Base-by-base conservation (phyloP, 1,284 basidiomycete genomes). In the Leccinum subrobustum region DNA sequence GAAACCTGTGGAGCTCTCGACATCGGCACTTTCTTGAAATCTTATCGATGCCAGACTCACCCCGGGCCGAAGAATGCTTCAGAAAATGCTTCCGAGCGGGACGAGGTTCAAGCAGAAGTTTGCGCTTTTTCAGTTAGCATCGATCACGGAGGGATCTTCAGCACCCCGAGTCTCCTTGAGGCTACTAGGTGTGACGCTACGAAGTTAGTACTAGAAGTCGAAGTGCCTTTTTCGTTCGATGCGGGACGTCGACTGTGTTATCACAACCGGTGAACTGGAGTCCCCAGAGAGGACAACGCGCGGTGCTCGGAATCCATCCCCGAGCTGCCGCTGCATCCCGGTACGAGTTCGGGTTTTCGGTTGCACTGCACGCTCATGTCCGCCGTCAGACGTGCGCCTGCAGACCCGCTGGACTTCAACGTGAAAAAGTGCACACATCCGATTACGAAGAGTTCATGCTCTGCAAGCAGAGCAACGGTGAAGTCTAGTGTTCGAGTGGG, bases 231-330 rank as follows among this genome's bases (percentile, higher is more conserved):
- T 31, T 31, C 29, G 29, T 31, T 31, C 29, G 29, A 93, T 93
- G 6, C 83, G 95, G 60, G 96, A 99, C 64, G 94, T n/a, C 47
- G 96, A 99, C 77, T 98, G 95, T 72, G 97, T 99, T n/a, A 86
- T 99, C 66, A 99, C 97, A 7, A 98, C 97, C 0, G 95, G 95
- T 50, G 97, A 99, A 76, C 83, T 99, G 52, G 91, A 96, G 29
- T 4, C 9, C 71, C 77, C 0, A 81, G 76, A 12, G 86, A 88
- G 72, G 75, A 59, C 48, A n/a, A 51, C n/a, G 57, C 51, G 52
- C 59, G 62, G 52, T 14, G 7, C 4, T 56, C 58, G 9, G 67
- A 70, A 37, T 58, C 51, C 6, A 58, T 96, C 52, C 93, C 95
- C 0, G 89, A 89, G 67, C 78, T 96, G 56, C 76, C 95, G 60